Conservation (phyloP, 768 basidiomycete genomes). For the Kwoniella sp. region DNA sequence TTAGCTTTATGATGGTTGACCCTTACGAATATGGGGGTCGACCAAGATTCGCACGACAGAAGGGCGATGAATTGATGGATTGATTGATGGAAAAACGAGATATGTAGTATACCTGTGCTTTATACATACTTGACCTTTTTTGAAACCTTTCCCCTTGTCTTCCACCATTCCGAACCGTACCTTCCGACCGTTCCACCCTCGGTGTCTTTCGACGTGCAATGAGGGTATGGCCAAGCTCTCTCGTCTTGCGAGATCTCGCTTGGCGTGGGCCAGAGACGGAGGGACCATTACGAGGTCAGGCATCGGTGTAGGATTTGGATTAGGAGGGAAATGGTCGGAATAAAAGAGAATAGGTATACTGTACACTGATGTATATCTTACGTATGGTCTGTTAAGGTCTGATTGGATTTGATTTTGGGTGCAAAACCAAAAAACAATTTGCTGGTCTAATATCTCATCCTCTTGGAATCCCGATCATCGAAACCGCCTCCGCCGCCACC, state of each 20-base stretch:
- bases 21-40: too few species aligned
- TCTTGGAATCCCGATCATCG: conserved; percentile 11
- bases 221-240: neutral
- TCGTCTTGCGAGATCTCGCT: too few species aligned
- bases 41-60: too few species aligned
- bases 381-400: neutral
- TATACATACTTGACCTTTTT: conserved; percentile 1
- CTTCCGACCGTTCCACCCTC: neutral
- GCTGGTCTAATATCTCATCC: neutral
- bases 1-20: too few species aligned
- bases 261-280: neutral
- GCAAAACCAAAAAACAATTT: too few species aligned
- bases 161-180: neutral
- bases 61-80: too few species aligned
- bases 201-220: conserved; percentile 2
- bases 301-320: too few species aligned
- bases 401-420: too few species aligned
- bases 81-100: too few species aligned
- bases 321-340: too few species aligned
- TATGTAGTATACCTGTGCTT: neutral
- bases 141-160: neutral
- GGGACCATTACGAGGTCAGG: neutral
- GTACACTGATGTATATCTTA: neutral
- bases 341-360: too few species aligned
- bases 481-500: conserved; percentile 13